A percentile compares a stretch with the other conserved stretches of the same genome.
phyloP scores from a whole-genome alignment of 495 filamentous ascomycete genomes.

The Neurospora terricola region DNA sequence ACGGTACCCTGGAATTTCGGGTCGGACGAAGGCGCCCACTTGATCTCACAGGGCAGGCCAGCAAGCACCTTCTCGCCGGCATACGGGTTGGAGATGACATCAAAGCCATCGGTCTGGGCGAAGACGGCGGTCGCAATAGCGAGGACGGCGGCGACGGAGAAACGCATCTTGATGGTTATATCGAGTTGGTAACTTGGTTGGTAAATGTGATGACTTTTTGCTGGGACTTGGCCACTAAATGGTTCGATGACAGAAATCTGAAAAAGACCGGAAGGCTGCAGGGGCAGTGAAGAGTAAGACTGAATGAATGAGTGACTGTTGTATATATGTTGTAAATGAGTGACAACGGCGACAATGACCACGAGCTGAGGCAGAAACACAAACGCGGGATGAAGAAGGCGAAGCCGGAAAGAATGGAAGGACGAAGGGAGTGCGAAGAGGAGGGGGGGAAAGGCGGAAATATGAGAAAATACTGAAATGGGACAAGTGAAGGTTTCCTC shows the following conservation, averaged over 20 bases:
- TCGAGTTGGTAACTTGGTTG: neutral
- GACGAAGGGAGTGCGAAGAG: slow-evolving; percentile 7
- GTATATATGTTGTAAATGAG: slow-evolving; percentile 5
- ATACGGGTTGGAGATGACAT: slow-evolving; percentile 27
- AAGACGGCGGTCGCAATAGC: slow-evolving; percentile 31
- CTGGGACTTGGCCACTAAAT: neutral
- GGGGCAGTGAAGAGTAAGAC: neutral
- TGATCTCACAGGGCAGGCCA: slow-evolving; percentile 27
- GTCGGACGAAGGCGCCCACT: slow-evolving; percentile 13
- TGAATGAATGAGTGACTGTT: slow-evolving; percentile 8
- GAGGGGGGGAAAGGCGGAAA: neutral
- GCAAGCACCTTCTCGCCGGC: slow-evolving; percentile 26
- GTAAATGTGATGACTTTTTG: neutral
- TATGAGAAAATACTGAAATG: slow-evolving; percentile 1
- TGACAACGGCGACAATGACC: slow-evolving; percentile 2
- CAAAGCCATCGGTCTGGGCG: slow-evolving; percentile 34
- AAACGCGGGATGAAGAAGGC: slow-evolving; percentile 1
- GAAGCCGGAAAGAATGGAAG: slow-evolving; percentile 6
- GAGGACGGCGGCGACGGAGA: slow-evolving; percentile 31
- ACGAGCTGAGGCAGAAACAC: neutral
- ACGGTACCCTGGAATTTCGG: slow-evolving; percentile 22
- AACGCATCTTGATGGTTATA: slow-evolving; percentile 32
- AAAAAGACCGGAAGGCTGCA: slow-evolving; percentile 1
- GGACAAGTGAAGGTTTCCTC: neutral
- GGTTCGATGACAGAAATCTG: slow-evolving; percentile 7